Base-by-base conservation (phyloP, 495 filamentous ascomycete genomes). In the Penicillium coprophilum region DNA sequence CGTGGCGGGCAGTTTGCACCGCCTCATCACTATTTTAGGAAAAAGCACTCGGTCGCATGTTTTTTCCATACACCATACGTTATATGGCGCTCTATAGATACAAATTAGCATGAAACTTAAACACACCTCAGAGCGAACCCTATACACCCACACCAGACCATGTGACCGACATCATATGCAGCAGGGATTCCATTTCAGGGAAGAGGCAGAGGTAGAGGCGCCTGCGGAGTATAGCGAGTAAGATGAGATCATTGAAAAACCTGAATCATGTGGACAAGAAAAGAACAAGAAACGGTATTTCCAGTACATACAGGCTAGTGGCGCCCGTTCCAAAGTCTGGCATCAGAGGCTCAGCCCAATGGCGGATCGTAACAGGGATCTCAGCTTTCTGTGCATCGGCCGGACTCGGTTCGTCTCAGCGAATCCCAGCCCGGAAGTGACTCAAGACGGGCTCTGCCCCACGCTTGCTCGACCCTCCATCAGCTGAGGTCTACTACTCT, bases 391-490 rank as follows among this genome's bases (percentile, higher is more conserved):
- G 50, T 38, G 56, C 50, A 54, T 55, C 58, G 60, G 60, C 53
- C 58, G 59, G 61, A 44, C 61, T 63, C 65, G 59, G 46, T 60
- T 34, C 43, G 38, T 23, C 24, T 46, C 61, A 44, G 55, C 66
- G 61, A 69, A 69, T 69, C 60, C 49, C 40, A 46, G 56, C n/a
- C 53, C 63, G 40, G 61, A 66, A 66, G 61, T 34, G 56, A 51
- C 55, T 57, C 56, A 62, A 64, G 66, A 62, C 61, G 45, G 19
- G 27, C 12, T 38, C 10, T 59, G 66, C 66, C 66, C 66, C 63
- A 69, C 66, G 66, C 51, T 54, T 50, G 47, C 53, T 67, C 54
- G 63, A 64, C 63, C 63, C 63, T 68, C 65, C 65, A 66, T 69
- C 66, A 69, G 66, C 66, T 69, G 66, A 64, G 58, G 55, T 60